Conservation (phyloP, 768 basidiomycete genomes). For the Russula sp. region DNA sequence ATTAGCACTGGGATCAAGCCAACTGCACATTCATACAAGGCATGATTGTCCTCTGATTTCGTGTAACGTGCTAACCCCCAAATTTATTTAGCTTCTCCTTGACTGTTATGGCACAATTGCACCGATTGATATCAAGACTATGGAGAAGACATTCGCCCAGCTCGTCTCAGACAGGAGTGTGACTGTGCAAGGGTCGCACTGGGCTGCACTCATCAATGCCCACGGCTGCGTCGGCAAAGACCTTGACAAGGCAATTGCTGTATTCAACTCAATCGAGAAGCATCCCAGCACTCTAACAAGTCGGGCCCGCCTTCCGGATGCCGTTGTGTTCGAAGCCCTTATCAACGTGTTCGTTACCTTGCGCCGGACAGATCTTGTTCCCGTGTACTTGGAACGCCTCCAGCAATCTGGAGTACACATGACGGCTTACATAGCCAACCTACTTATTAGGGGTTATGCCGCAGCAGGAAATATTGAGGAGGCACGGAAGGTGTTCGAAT, state of each 20-base stretch:
- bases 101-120: conserved; percentile 86
- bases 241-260: conserved; percentile 65
- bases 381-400: conserved; percentile 63
- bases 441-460: conserved; percentile 70
- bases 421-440: conserved; percentile 94
- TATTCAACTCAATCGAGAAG: conserved; percentile 71
- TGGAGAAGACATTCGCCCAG: conserved; percentile 68
- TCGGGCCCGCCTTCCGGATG: conserved; percentile 55
- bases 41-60: conserved; percentile 34
- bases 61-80: conserved; percentile 18
- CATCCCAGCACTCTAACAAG: conserved; percentile 46
- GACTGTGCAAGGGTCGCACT: conserved; percentile 57
- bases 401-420: conserved; percentile 64
- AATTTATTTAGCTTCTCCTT: conserved; percentile 61
- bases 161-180: conserved; percentile 50
- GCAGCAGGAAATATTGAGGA: conserved; percentile 64
- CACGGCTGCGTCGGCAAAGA: conserved; percentile 80
- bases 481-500: conserved; percentile 77
- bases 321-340: conserved; percentile 85
- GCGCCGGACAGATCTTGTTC: conserved; percentile 74
- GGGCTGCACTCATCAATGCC: conserved; percentile 86
- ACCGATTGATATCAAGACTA: conserved; percentile 67
- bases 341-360: conserved; percentile 82
- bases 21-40: conserved; percentile 94
- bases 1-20: conserved; percentile 59